phyloP scores from a whole-genome alignment of 257 asterid genomes.

The Knoxia roxburghii region DNA sequence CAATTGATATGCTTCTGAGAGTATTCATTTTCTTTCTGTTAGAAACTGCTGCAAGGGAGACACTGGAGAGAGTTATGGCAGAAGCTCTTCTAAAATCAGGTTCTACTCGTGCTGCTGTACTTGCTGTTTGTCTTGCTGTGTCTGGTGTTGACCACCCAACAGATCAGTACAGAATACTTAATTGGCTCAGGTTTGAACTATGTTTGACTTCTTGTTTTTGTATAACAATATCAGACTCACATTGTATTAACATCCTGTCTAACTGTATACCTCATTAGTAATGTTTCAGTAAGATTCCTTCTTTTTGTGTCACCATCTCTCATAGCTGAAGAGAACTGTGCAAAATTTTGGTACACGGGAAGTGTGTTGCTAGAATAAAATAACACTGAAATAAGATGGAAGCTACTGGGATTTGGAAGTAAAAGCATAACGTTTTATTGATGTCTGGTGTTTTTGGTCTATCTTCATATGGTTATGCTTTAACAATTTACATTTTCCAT shows the following conservation, averaged over 20 bases:
- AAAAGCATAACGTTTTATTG: not conserved
- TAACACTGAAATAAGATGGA: not conserved
- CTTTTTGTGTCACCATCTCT: not conserved
- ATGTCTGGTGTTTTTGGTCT: not conserved
- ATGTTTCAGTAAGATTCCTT: not conserved
- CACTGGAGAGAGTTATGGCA: slow-evolving; percentile 74
- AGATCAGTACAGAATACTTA: slow-evolving; percentile 57
- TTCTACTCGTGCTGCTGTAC: slow-evolving; percentile 57
- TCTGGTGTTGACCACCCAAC: slow-evolving; percentile 77
- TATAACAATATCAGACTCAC: not conserved
- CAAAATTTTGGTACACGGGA: not conserved
- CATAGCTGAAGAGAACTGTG: too few species aligned
- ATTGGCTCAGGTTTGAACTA: slow-evolving; percentile 61
- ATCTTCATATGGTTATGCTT: not conserved
- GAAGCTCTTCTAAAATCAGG: slow-evolving; percentile 65
- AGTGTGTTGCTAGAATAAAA: not conserved
- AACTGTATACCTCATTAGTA: not conserved
- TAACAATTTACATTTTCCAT: not conserved
- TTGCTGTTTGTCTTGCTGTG: slow-evolving; percentile 79
- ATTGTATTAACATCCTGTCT: not conserved
- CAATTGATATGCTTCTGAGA: not conserved
- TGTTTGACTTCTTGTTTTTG: not conserved
- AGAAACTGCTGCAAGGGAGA: slow-evolving; percentile 79
- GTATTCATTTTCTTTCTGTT: slow-evolving; percentile 4
- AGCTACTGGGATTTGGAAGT: not conserved